Evolutionary conservation across 2,329 filamentous ascomycete genomes (phyloP).

Genomic region (Venturia oleaginea): DNA sequence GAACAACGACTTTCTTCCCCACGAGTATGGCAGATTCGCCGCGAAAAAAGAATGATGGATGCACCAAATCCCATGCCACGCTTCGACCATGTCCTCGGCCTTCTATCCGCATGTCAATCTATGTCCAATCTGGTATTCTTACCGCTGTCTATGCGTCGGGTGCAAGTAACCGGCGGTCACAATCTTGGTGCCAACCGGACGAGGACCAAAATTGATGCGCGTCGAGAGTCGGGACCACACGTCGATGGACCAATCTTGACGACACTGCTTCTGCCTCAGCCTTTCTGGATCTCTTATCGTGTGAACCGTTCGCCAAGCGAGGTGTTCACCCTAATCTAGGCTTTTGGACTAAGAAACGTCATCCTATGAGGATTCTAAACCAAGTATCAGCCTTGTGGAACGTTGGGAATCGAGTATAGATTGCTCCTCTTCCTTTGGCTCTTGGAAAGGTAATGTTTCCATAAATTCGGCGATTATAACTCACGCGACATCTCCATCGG

Average conservation of each 20-base stretch:
- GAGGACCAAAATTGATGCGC: not conserved
- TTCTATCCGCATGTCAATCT: not conserved
- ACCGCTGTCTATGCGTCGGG: not conserved
- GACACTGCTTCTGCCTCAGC: not conserved
- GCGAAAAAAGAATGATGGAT: not conserved
- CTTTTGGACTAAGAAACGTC: not conserved
- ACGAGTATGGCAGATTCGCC: not conserved
- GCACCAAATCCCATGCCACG: not conserved
- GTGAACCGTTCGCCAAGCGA: not conserved
- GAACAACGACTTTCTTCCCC: not conserved
- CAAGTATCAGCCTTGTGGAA: not conserved
- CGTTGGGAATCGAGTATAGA: not conserved
- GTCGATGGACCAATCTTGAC: not conserved
- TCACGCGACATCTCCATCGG: not conserved
- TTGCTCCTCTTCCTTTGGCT: not conserved
- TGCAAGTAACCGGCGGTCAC: not conserved
- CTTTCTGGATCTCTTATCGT: not conserved
- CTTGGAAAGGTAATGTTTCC: not conserved
- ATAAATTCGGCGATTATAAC: not conserved
- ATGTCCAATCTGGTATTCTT: not conserved
- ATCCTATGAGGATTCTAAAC: not conserved
- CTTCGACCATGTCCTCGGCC: not conserved
- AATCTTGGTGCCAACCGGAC: not conserved
- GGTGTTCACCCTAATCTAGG: not conserved
- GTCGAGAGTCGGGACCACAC: not conserved